Base-by-base conservation (phyloP, 345 rosid species). In the Lepidium aucheri region DNA sequence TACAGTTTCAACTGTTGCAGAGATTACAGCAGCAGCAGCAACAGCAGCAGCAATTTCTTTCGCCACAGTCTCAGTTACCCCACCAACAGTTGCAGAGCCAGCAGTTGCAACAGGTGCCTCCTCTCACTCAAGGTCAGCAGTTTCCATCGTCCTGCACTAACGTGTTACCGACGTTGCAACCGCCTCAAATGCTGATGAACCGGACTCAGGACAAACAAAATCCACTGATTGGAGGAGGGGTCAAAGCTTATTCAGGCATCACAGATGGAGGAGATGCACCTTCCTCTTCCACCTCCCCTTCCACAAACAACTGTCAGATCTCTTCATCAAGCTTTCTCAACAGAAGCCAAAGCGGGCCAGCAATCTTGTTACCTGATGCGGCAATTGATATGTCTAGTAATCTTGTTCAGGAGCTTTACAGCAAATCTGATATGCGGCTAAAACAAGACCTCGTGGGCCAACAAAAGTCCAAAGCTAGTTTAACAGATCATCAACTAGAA, bases 201-300 rank as follows among this genome's bases (percentile, higher is more conserved):
- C 96, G 80, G 51, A 76, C 77, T 18, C 91, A 78, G 50, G 79
- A 72, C 57, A 84, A 78, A 75, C 85, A 79, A 74, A 84, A 83
- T 46, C 75, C 80, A 51, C 50, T 42, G 12, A 35, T 42, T 59
- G 75, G 77, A 39, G 65, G 66, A 35, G 66, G 78, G 54, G 72
- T 84, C 67, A 85, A 78, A 78, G 84, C 85, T 53, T 84, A 77
- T 68, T 88, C 96, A 54, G 80, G 80, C 40, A 79, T 84, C 49
- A 88, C 96, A 6, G 97, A 90, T 69, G 94, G 90, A 67, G 90
- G 90, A 67, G 97, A 94, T 55, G 86, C 89, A 62, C 99, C 97
- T 64, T 90, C 99, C 44, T 94, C 95, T 78, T 88, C 96, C 53
- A 90, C 97, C 71, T 94, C 99, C 12, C 99, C 99, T 55, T 94